Evolutionary conservation across 1,139 yeast species (phyloP), one percentile per base, ranked within the genome.

Genomic region (Saccharomyces hybrid): DNA sequence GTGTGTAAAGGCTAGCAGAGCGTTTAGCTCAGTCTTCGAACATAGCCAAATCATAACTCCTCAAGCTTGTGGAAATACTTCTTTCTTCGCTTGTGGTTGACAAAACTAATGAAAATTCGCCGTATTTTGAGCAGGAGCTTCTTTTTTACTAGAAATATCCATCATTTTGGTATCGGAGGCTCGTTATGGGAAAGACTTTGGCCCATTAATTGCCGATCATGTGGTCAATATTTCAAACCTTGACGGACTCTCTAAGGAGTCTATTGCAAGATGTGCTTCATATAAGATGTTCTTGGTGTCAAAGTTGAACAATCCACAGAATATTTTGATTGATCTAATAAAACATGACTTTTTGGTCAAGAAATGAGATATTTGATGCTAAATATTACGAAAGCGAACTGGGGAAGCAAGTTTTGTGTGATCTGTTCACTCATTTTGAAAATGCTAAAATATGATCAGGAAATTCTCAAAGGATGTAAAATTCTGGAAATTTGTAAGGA

Each of bases 401-500:
- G 54, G 86, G 88, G 0, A 64, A 71, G 1, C 82, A 79, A 53
- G 63, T 84, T 14, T 64, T 84, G 11, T 75, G 71, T 50, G 87
- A 87, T 19, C 65, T 86, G 27, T 72, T 84, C 49, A 73, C 80
- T 3, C 68, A 84, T 50, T 72, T 78, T 2, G 80, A 77, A 49
- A 75, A 74, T n/a, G 50, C 81, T 78, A 11, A 71, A 80, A 2
- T 78, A 82, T 77, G 73, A 78, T 54, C 71, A 73, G 51, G 66
- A 71, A 42, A 56, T 66, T 1, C 63, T 82, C 21, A 63, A 81
- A 12, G 68, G 68, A 71, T 55, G 86, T 80, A 58, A 74, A 75
- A 9, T 87, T 79, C 63, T 88, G 96, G 95, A 78, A 77, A 51
- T 64, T 83, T 2, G 67, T 87, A 52, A 74, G 91, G 63, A 64